Evolutionary conservation across 1,284 basidiomycete genomes (phyloP).

Genomic region (Puccinia coronata): DNA sequence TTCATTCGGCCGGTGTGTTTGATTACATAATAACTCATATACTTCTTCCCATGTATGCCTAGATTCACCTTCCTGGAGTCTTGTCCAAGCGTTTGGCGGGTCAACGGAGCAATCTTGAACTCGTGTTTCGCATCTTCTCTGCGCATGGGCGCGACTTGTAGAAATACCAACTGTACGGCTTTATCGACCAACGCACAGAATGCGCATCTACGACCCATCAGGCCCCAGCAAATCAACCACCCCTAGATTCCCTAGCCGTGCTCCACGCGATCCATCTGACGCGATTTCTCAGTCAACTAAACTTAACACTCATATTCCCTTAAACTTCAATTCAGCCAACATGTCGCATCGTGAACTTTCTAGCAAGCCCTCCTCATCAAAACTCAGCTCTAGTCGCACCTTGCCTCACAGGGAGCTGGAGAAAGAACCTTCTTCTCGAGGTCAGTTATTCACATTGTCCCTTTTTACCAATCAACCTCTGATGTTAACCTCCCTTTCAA

Average conservation of each 20-base stretch:
- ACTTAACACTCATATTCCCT: not conserved
- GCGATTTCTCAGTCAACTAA: not conserved
- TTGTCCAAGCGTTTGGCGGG: slow-evolving; percentile 10
- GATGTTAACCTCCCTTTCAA: not conserved
- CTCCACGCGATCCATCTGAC: not conserved
- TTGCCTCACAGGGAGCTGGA: not conserved
- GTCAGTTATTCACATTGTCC: not conserved
- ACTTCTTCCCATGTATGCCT: not conserved
- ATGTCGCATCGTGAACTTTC: slow-evolving; percentile 11
- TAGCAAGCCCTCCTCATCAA: not conserved
- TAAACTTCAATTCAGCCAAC: not conserved
- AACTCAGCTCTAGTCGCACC: not conserved
- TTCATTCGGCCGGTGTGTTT: too few species aligned
- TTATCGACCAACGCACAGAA: not conserved
- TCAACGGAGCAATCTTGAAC: not conserved
- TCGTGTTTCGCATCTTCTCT: not conserved
- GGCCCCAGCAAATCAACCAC: not conserved
- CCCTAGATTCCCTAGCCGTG: not conserved
- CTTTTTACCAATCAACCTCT: not conserved
- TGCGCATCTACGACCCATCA: slow-evolving; percentile 10
- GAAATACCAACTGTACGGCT: not conserved
- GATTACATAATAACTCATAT: too few species aligned
- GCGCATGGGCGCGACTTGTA: not conserved
- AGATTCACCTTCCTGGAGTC: not conserved
- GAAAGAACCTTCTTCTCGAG: not conserved